A percentile compares a stretch with the other conserved stretches of the same genome.
These are phyloP conservation scores for Rhododendron williamsianum DNA, from an alignment of 148 eudicot species.

Conservation along the genomic window DNA sequence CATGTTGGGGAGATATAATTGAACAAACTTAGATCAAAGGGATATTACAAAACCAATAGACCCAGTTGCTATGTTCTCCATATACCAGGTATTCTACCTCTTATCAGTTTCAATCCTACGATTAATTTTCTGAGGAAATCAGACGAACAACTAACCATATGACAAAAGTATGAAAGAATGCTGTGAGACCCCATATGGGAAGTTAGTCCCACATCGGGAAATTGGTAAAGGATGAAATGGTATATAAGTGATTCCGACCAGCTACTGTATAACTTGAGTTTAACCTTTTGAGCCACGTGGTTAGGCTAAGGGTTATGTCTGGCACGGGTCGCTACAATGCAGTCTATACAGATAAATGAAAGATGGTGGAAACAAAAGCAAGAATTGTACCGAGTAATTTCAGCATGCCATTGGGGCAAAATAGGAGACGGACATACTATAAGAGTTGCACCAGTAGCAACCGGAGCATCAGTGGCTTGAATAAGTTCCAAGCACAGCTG, in stretches of 20 bases:
- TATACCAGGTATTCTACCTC: neutral
- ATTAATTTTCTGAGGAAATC: neutral
- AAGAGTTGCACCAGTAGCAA: slow-evolving; percentile 87
- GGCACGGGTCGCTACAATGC: neutral
- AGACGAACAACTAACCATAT: neutral
- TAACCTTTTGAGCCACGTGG: too few species aligned
- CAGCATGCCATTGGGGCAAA: slow-evolving; percentile 94
- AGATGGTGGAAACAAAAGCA: slow-evolving; percentile 8
- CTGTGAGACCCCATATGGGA: too few species aligned
- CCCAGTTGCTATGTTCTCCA: neutral
- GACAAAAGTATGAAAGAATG: neutral
- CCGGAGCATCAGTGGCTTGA: slow-evolving; percentile 66
- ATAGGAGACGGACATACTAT: slow-evolving; percentile 94
- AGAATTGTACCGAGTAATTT: slow-evolving; percentile 69
- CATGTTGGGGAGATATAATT: neutral
- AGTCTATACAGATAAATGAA: slow-evolving; percentile 1
- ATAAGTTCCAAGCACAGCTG: slow-evolving; percentile 67
- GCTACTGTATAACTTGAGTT: too few species aligned
- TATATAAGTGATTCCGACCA: too few species aligned
- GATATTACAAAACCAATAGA: neutral
- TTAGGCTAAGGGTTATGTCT: too few species aligned
- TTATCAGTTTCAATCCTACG: neutral
- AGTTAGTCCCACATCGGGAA: too few species aligned
- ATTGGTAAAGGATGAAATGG: too few species aligned
- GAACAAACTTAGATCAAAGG: neutral